Evolutionary conservation across 768 basidiomycete species (phyloP), one percentile per base, ranked within the genome.

Genomic region (Psilocybe sp.): DNA sequence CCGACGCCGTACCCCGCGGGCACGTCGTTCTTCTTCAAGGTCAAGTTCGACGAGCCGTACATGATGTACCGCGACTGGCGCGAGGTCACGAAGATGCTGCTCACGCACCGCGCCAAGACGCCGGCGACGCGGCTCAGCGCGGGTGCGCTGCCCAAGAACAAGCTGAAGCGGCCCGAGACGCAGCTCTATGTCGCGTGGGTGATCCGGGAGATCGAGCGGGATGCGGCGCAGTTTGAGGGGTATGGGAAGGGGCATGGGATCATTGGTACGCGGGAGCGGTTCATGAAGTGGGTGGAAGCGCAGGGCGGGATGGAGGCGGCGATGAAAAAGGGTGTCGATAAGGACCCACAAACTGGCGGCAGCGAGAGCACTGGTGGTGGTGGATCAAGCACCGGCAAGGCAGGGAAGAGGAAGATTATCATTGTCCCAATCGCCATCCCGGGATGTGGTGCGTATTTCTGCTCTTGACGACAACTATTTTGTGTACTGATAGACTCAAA

Each of bases 31-130:
- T 98, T 99, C 79, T 98, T 97, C 84, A 99, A 99, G 64, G 79
- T 98, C 72, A 99, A 99, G 65, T 98, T 98, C 67, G 94, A 98
- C 67, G 92, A 98, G 62, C 96, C 96, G 2, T 99, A 99, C 65
- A 85, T 98, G 79, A 95, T 96, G 84, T 98, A 97, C 69, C 87
- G 97, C 48, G 91, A 95, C 64, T 98, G 94, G 93, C 80, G 96
- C 48, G 96, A 98, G 68, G 77, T 95, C 46, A 98, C 97, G 5
- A 90, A 91, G 64, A 68, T 65, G 10, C 73, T 96, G n/a, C 73
- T 94, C 8, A 60, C 70, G 6, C 55, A 69, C 39, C 68, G 73
- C 37, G 66, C 59, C 4, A 62, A 63, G 16, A 60, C 54, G 37
- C 62, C 55, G 8, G 51, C 60, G 56, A 45, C 55, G 62, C 35